Evolutionary conservation across 106 monocot genomes (phyloP).

Genomic region (Phalaenopsis equestris): DNA sequence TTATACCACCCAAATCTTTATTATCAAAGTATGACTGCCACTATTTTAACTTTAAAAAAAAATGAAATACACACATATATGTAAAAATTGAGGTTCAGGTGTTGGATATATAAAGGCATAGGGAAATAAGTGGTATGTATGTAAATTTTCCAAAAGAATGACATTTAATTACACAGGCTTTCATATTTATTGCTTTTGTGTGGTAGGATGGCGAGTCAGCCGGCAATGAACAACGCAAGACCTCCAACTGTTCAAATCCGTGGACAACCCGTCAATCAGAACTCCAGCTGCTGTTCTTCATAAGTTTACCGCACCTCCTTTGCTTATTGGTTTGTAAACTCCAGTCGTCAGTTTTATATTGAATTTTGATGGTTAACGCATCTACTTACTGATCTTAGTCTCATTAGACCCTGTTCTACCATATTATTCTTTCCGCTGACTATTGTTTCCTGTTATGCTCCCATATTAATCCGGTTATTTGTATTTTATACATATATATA

Average conservation of each 20-base stretch:
- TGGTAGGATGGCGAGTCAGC: conserved; percentile 23
- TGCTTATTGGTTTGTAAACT: conserved; percentile 1
- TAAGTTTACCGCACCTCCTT: background rate
- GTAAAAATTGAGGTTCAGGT: too few species aligned
- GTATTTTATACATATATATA: too few species aligned
- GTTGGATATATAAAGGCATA: too few species aligned
- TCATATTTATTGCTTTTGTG: background rate
- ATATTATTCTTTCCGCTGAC: background rate
- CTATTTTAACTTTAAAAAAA: too few species aligned
- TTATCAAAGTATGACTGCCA: too few species aligned
- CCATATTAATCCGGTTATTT: too few species aligned
- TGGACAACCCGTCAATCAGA: conserved; percentile 13
- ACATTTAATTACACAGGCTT: background rate
- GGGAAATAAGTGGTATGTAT: too few species aligned
- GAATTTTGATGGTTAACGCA: background rate
- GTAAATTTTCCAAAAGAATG: too few species aligned
- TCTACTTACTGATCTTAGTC: background rate
- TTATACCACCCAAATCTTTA: too few species aligned
- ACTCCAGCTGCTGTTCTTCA: conserved; percentile 11
- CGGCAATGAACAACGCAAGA: conserved; percentile 16
- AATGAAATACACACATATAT: too few species aligned
- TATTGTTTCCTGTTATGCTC: background rate
- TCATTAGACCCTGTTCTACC: background rate
- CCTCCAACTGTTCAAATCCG: conserved; percentile 16
- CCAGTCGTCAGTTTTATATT: background rate